Evolutionary conservation across 805 yeast genomes (phyloP), one percentile per base, ranked within the genome.

Genomic region (Candida awuae): DNA sequence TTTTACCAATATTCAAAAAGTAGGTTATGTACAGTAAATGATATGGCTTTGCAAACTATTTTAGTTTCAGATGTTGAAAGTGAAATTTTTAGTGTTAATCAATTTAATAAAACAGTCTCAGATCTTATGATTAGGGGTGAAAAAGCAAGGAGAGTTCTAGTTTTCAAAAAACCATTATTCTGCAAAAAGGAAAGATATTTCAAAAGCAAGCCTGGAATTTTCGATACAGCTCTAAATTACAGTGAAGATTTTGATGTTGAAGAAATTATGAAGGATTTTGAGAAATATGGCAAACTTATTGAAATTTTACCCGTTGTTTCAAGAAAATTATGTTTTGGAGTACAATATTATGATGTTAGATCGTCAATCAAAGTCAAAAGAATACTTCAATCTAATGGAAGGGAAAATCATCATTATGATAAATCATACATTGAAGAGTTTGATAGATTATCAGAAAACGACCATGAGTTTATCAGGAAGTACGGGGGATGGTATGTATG

Each of bases 221-320:
- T 77, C 1, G 64, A 67, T 17, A 68, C 79, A 2, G 49, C 51
- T 13, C 45, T 57, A 4, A 66, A 58, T 36, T 57, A 68, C 44
- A 68, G 66, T 26, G 65, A 70, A 0, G 67, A 63, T 4, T 63
- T 82, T 35, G 65, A 75, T 39, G 47, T 75, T 4, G 59, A 54
- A 3, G 66, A 61, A 13, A 57, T 79, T 3, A 59, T 54, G 28
- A 40, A 51, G 20, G 85, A 80, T 49, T 78, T 84, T 47, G 55
- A 53, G 6, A 50, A 48, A 16, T 80, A 67, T 58, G 94, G 92
- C 0, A 65, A 66, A 2, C 66, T 84, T 3, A 58, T 78, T 12
- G 85, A 80, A 29, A 59, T 81, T 2, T 59, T 73, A 1, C 83
- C 92, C 3, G 71, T 81, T n/a, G 65, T 83, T 4, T 80, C 87